Base-by-base conservation (phyloP, 176 grass and related monocot species). In the Guadua angustifolia region DNA sequence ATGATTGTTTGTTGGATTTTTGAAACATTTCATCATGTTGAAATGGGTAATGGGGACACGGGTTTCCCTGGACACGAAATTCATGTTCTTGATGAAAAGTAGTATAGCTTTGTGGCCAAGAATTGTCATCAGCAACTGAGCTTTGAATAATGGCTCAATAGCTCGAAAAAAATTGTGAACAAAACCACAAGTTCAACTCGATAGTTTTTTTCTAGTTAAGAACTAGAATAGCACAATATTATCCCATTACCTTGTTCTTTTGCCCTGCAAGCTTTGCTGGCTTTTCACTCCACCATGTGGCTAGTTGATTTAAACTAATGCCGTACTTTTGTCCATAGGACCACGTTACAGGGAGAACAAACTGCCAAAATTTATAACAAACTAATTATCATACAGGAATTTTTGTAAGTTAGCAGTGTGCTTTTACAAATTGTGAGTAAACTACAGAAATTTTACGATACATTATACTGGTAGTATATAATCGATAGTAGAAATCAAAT, bases 301-400 rank as follows among this genome's bases (percentile, higher is more conserved):
- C 81, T 71, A 99, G 68, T 38, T 99, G 96, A 59, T 82, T 95
- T 25, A 95, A 86, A 46, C 78, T 92, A 80, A 99, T 88, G 60
- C 93, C 91, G 2, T 92, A 89, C 55, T 89, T 93, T 26, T 75
- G 83, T 75, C 96, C 96, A 76, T 92, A 85, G 12, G 93, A 92
- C 96, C 96, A 99, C 71, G 96, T 95, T 59, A 99, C 53, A 32
- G 91, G 91, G 73, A 99, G 93, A n/a, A 95, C 93, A 94, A 92
- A 95, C 96, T 99, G 79, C 85, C 89, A 82, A 87, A 11, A 55
- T 78, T 59, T 53, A 82, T 55, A 63, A 4, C 35, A 42, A 70
- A 62, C 21, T 33, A 18, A 17, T 86, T 49, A 84, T 8, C 9
- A 46, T 16, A 68, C 13, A 42, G 29, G 66, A 47, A 56, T 36